Conservation (phyloP, 1,284 basidiomycete genomes). For the Ceratobasidium sp. region DNA sequence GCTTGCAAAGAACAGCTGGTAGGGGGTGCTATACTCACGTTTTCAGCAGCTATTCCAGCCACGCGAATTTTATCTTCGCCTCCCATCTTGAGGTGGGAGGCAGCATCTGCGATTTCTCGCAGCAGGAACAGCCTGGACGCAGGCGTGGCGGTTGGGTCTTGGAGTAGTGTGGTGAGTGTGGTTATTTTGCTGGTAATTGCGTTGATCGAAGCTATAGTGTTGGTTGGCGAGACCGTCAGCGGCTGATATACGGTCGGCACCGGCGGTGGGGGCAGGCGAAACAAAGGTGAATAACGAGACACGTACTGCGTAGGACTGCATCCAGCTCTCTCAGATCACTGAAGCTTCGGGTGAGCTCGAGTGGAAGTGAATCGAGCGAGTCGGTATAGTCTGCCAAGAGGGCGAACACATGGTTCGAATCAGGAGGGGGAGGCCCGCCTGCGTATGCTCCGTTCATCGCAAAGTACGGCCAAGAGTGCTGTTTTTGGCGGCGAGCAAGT, state of each 20-base stretch:
- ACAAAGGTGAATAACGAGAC: neutral
- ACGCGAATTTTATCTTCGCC: constrained; percentile 99
- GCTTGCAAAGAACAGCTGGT: neutral
- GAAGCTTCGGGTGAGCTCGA: constrained; percentile 93
- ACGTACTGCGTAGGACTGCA: constrained; percentile 82
- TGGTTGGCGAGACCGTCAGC: constrained; percentile 26
- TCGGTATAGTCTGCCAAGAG: constrained; percentile 86
- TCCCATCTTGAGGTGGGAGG: constrained; percentile 88
- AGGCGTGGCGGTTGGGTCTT: constrained; percentile 70
- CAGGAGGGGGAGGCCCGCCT: neutral
- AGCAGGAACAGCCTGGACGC: constrained; percentile 87
- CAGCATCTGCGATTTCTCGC: constrained; percentile 93
- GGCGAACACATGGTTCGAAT: constrained; percentile 48
- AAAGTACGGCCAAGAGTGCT: neutral
- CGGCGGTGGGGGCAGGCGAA: neutral
- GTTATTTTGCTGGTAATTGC: constrained; percentile 81
- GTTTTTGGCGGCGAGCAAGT: neutral
- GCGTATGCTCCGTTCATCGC: constrained; percentile 18
- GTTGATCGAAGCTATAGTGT: constrained; percentile 66
- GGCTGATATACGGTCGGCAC: neutral
- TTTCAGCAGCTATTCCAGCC: constrained; percentile 92
- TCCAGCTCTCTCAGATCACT: constrained; percentile 97
- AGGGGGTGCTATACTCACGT: constrained; percentile 51
- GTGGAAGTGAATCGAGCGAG: constrained; percentile 90
- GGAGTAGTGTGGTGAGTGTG: constrained; percentile 74